Evolutionary conservation across 108 stramenopile species (phyloP), one percentile per base, ranked within the genome.

Genomic region (Seminavis robusta): DNA sequence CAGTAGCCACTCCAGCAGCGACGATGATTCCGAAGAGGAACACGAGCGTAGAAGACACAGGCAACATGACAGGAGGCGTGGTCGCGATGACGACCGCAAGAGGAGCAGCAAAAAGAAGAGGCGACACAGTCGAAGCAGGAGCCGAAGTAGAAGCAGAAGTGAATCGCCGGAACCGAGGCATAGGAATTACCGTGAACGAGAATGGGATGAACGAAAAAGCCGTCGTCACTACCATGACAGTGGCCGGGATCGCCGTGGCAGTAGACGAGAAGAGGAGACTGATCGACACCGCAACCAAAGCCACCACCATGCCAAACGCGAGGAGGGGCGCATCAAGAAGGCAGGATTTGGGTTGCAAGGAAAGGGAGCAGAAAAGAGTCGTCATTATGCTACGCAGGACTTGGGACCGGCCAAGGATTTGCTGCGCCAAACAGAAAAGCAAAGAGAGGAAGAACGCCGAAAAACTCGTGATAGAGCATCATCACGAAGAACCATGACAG

Each of bases 321-420:
- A 27, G 30, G 36, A 10, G 13, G 13, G 26, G 5, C 29, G 61
- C 3, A 43, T 13, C 13, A 77, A 69, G 45, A 41, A 46, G 31
- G 61, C 74, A 32, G 80, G 84, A 17, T 84, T 74, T 48, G 87
- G 87, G 21, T 52, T 84, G 3, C 58, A 73, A 24, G 77, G 72
- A 27, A 66, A 46, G 20, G 46, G 38, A 16, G 39, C 46, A 3
- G 6, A 8, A 16, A 19, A 1, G 13, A 16, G 11, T 3, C 11
- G 37, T 26, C 61, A 41, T n/a, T 33, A 45, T 10, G 38, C 37
- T 33, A 26, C 21, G 29, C 17, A 33, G 1, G 65, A 76, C 55
- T 59, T 92, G 2, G 87, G 87, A 21, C 91, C 91, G 6, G 61
- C 76, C 46, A 61, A 38, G 16, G 59, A 74, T 2, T 49, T 87